phyloP scores from a whole-genome alignment of 2,329 filamentous ascomycete species.

The Aureobasidium namibiae region DNA sequence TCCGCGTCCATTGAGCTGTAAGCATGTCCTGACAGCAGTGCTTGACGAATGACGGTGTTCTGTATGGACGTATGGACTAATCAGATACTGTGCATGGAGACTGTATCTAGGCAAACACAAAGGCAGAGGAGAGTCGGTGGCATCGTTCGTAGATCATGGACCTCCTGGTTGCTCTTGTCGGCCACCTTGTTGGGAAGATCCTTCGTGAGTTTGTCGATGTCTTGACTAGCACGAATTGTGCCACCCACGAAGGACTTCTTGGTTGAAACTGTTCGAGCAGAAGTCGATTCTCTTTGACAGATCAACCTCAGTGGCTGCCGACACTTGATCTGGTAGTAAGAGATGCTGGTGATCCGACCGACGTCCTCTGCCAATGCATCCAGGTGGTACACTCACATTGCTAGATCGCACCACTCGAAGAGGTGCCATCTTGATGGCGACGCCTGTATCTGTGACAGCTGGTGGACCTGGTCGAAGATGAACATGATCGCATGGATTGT shows the following conservation, averaged over 20 bases:
- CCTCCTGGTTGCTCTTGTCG: too few species aligned
- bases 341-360: background rate
- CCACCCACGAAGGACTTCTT: too few species aligned
- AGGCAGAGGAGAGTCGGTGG: too few species aligned
- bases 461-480: background rate
- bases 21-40: slow-evolving; percentile 57
- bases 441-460: slow-evolving; percentile 18
- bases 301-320: background rate
- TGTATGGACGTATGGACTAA: slow-evolving; percentile 26
- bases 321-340: background rate
- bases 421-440: slow-evolving; percentile 22
- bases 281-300: background rate
- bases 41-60: slow-evolving; percentile 60
- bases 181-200: too few species aligned
- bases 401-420: slow-evolving; percentile 24
- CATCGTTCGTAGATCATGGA: too few species aligned
- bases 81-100: background rate
- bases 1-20: slow-evolving; percentile 54
- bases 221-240: too few species aligned
- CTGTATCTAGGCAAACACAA: background rate
- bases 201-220: too few species aligned
- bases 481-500: background rate
- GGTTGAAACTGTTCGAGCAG: too few species aligned
- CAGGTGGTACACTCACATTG: slow-evolving; percentile 17
- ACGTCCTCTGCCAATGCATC: background rate